Evolutionary conservation across 345 rosid genomes (phyloP).

Genomic region (Brassica carinata): DNA sequence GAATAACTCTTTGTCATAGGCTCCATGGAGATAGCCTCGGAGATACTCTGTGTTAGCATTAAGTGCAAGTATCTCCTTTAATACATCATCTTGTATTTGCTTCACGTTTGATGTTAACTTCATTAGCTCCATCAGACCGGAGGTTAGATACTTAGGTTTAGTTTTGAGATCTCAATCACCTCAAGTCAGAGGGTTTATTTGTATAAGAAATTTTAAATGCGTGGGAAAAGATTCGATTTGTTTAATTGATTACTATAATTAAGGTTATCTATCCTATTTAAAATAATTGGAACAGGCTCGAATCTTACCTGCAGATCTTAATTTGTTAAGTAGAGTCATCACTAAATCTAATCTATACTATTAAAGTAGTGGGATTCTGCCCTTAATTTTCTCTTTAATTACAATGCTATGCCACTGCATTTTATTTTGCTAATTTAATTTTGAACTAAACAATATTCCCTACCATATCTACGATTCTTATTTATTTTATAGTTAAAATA

Average conservation of each 20-base stretch:
- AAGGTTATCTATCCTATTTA: not conserved
- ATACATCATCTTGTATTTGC: not conserved
- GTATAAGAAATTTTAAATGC: not conserved
- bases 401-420: no score
- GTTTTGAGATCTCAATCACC: not conserved
- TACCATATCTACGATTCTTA: no score
- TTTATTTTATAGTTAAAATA: no score
- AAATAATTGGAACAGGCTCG: no score
- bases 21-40: not conserved
- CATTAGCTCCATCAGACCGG: not conserved
- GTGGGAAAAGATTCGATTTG: not conserved
- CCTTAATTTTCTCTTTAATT: no score
- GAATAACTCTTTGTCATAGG: no score
- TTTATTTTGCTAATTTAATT: no score
- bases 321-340: no score
- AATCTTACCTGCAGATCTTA: no score
- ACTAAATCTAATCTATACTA: no score
- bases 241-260: not conserved
- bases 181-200: not conserved
- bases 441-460: no score
- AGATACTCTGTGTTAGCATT: not conserved
- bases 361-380: no score
- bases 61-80: not conserved
- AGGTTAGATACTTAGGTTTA: not conserved
- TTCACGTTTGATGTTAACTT: not conserved